Evolutionary conservation across 1,284 basidiomycete genomes (phyloP).

Genomic region (Malassezia cuniculi): DNA sequence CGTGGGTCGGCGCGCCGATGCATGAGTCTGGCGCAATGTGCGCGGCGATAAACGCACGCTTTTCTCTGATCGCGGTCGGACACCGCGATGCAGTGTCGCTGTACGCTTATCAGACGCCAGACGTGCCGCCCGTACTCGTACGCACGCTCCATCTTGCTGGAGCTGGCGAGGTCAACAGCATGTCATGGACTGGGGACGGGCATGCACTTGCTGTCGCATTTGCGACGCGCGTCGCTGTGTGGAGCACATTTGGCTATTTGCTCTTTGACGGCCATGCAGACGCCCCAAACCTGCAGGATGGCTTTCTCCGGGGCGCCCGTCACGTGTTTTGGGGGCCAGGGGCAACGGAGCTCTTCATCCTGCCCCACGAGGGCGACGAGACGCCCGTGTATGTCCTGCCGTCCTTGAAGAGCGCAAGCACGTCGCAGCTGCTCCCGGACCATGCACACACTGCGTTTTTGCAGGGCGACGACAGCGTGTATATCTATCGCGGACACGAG

Average conservation of each 20-base stretch:
- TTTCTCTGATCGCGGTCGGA: slow-evolving; percentile 73
- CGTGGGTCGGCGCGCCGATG: slow-evolving; percentile 3
- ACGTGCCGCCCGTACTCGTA: slow-evolving; percentile 20
- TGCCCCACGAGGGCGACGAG: slow-evolving; percentile 1
- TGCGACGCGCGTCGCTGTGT: slow-evolving; percentile 75
- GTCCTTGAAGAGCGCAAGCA: slow-evolving; percentile 86
- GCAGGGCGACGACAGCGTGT: slow-evolving; percentile 81
- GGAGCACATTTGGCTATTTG: slow-evolving; percentile 78
- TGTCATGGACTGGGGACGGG: slow-evolving; percentile 68
- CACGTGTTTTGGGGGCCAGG: slow-evolving; percentile 40
- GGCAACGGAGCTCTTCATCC: slow-evolving; percentile 29
- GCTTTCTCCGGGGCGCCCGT: slow-evolving; percentile 66
- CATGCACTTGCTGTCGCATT: slow-evolving; percentile 94
- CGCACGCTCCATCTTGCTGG: slow-evolving; percentile 39
- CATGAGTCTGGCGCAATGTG: neutral
- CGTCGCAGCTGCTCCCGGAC: slow-evolving; percentile 80
- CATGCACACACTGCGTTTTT: slow-evolving; percentile 88
- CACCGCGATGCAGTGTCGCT: slow-evolving; percentile 52
- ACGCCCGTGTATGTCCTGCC: slow-evolving; percentile 70
- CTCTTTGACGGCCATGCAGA: slow-evolving; percentile 57
- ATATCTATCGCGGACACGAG: slow-evolving; percentile 92
- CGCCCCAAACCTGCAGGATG: slow-evolving; percentile 53
- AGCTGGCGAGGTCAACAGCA: slow-evolving; percentile 60
- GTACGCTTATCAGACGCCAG: slow-evolving; percentile 27
- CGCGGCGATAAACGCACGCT: slow-evolving; percentile 59